Percentiles rank a stretch among this genome's conserved stretches.
These are phyloP conservation scores for Scleromitrula shiraiana DNA, from an alignment of 2,329 filamentous ascomycete genomes.

Conservation along the genomic window DNA sequence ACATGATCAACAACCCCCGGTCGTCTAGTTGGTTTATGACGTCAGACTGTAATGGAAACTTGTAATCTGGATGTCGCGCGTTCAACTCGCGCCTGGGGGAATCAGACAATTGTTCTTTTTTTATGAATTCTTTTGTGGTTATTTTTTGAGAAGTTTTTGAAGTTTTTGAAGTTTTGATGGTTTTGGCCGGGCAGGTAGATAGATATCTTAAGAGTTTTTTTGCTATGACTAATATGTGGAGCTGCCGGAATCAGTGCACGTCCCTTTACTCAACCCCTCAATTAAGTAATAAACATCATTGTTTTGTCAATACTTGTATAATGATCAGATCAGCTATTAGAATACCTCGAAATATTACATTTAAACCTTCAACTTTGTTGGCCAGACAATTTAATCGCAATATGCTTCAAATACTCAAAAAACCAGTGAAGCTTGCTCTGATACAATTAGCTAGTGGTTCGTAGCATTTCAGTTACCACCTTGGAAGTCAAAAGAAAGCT, in stretches of 20 bases:
- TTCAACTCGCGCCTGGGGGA: too few species aligned
- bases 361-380: background rate
- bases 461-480: conserved; percentile 10
- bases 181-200: background rate
- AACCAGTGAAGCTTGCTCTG: conserved; percentile 71
- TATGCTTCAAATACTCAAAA: conserved; percentile 49
- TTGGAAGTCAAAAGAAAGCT: conserved; percentile 12
- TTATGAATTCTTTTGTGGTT: too few species aligned
- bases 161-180: too few species aligned
- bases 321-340: conserved; percentile 3
- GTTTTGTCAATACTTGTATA: background rate
- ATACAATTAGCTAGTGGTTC: conserved; percentile 70
- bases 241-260: too few species aligned
- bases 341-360: conserved; percentile 8
- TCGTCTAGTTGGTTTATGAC: too few species aligned
- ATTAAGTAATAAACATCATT: background rate
- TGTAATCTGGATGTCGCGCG: too few species aligned
- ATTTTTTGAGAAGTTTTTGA: too few species aligned
- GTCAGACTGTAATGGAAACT: too few species aligned
- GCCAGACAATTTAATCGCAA: conserved; percentile 14
- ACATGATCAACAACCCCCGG: too few species aligned
- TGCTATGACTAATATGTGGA: too few species aligned
- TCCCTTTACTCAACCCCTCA: background rate
- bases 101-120: too few species aligned
- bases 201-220: background rate